Conservation (phyloP, 345 rosid species). For the Melaleuca quinquenervia region DNA sequence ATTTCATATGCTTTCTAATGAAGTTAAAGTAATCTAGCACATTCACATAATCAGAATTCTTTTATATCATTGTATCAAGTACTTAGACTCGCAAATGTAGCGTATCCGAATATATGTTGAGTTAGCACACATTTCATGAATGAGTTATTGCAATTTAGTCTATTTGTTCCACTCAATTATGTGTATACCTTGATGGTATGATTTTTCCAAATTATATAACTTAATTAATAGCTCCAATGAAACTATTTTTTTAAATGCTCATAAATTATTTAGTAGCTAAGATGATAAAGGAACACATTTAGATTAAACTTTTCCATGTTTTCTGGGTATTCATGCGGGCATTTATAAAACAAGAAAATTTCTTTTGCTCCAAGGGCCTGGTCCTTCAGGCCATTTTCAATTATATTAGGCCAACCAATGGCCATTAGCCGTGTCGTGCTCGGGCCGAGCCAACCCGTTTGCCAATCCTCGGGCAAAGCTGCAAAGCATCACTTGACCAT, state of each 20-base stretch:
- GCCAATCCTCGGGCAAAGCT: background rate
- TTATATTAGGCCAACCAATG: background rate
- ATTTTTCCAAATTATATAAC: too few relatives aligned
- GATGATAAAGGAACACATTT: too few relatives aligned
- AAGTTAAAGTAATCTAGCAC: background rate
- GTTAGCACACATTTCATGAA: rapidly evolving
- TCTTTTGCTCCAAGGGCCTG: background rate
- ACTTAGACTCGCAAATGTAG: rapidly evolving
- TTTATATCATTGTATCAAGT: background rate
- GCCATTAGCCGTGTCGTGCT: too few relatives aligned
- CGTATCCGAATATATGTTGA: background rate
- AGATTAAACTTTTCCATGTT: background rate
- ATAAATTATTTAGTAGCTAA: too few relatives aligned
- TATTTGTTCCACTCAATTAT: too few relatives aligned
- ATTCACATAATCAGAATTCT: background rate
- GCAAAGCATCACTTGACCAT: background rate
- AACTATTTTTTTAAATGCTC: too few relatives aligned
- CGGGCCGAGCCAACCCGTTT: too few relatives aligned
- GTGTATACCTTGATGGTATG: too few relatives aligned
- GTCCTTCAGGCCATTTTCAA: background rate
- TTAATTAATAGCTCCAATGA: too few relatives aligned
- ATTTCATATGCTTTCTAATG: background rate
- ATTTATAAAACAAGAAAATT: background rate
- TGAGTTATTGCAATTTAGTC: background rate
- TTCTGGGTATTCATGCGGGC: background rate